Conservation (phyloP, 129 eudicot species). For the Artemisia tridentata region DNA sequence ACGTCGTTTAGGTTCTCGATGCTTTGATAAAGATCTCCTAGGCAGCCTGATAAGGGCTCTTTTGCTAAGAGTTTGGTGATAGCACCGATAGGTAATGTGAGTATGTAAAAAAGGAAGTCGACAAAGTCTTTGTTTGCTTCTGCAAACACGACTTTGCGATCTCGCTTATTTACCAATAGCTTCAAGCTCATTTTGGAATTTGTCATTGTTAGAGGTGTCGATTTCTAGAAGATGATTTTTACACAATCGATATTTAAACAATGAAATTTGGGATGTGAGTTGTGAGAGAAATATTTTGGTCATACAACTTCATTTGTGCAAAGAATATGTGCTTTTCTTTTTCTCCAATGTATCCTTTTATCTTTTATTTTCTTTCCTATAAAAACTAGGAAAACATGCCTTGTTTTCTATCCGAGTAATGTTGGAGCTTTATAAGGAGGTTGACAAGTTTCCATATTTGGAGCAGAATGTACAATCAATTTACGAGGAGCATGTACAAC, state of each 20-base stretch:
- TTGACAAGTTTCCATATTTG: no score
- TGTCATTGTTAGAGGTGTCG: constrained; percentile 24
- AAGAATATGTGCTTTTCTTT: constrained; percentile 26
- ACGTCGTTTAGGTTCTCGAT: constrained; percentile 28
- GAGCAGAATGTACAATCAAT: no score
- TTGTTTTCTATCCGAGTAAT: no score
- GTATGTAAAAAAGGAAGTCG: constrained; percentile 40
- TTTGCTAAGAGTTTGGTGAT: constrained; percentile 34
- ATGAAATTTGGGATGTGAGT: constrained; percentile 7
- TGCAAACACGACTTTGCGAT: constrained; percentile 34
- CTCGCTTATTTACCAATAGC: constrained; percentile 34
- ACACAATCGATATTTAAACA: neutral
- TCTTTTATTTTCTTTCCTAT: neutral
- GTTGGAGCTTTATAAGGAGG: no score
- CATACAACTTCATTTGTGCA: constrained; percentile 1
- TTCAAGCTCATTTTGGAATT: constrained; percentile 30
- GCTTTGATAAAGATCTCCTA: constrained; percentile 38
- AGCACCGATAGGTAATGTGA: constrained; percentile 34
- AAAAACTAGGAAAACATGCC: neutral
- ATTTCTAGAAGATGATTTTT: neutral
- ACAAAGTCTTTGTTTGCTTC: constrained; percentile 44
- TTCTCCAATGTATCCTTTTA: neutral
- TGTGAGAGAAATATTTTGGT: neutral
- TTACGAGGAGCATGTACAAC: no score
- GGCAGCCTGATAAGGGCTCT: constrained; percentile 26